phyloP scores from a whole-genome alignment of 768 basidiomycete genomes.

The Lepiota brunneoincarnata region DNA sequence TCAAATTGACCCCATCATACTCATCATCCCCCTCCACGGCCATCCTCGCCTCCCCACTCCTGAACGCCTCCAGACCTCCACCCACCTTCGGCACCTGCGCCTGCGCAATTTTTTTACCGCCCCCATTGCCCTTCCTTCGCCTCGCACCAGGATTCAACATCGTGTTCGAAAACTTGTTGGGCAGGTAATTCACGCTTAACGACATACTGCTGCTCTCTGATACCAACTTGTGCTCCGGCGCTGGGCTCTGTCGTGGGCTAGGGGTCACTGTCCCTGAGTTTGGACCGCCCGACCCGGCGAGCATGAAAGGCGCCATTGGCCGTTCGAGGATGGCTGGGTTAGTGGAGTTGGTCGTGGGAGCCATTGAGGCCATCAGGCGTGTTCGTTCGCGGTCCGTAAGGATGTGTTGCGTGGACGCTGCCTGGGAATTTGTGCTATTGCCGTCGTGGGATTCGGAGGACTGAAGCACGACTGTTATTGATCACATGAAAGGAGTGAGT shows the following conservation, averaged over 20 bases:
- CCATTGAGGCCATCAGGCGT: background rate
- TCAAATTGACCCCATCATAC: conserved; percentile 48
- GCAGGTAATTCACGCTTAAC: conserved; percentile 25
- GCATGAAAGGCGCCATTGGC: conserved; percentile 2
- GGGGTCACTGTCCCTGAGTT: background rate
- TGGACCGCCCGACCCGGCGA: background rate
- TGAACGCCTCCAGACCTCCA: conserved; percentile 70
- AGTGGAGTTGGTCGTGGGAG: background rate
- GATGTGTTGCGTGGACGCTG: background rate
- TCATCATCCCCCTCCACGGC: conserved; percentile 49
- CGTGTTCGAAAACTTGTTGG: conserved; percentile 24
- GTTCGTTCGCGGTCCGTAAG: conserved; percentile 2
- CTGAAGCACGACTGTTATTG: conserved; percentile 2
- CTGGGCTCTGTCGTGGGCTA: background rate
- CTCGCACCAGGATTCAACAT: conserved; percentile 38
- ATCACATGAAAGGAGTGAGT: too few relatives aligned
- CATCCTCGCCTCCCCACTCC: conserved; percentile 51
- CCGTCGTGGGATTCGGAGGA: conserved; percentile 9
- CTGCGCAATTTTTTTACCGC: conserved; percentile 15
- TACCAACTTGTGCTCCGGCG: conserved; percentile 1
- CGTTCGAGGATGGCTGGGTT: background rate
- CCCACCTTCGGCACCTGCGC: conserved; percentile 52
- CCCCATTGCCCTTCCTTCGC: conserved; percentile 29
- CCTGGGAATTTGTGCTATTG: background rate
- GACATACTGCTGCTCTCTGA: conserved; percentile 20